Evolutionary conservation across 179 eudicot species (phyloP), one percentile per base, ranked within the genome.

Genomic region (Gypsophila paniculata): DNA sequence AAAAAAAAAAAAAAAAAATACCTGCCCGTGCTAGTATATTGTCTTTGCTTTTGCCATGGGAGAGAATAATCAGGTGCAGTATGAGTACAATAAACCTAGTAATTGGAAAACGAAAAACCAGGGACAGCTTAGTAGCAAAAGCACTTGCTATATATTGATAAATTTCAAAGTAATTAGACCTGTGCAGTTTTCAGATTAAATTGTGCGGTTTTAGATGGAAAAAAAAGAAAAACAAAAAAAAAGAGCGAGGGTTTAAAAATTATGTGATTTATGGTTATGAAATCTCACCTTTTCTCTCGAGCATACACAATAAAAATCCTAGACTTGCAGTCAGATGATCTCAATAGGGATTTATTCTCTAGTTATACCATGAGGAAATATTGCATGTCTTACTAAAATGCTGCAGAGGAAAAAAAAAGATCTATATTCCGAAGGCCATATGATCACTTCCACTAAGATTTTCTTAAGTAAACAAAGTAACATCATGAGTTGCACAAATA

Each of bases 1-100:
- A 73, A n/a, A n/a, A n/a, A n/a, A n/a, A n/a, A n/a, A n/a, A n/a
- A n/a, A n/a, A n/a, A n/a, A n/a, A 74, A 75, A 67, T 91, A 83
- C 98, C 98, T 93, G 82, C 97, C 97, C 60, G 98, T 93, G 75
- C 97, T 91, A 60, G 97, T 88, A 74, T 75, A 91, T 69, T 91
- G 98, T 69, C 93, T 81, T 83, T 88, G 96, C 80, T 93, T 91
- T 80, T 93, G 98, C 98, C 98, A 93, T 72, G 98, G 98, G 34
- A 93, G 96, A 65, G 97, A 89, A 80, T 93, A 93, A 85, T 93
- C 96, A 62, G 98, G 98, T 61, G 87, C 96, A 67, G 93, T 93
- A 82, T 93, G 97, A 65, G 97, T 91, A 65, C 96, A 89, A 74
- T 87, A 93, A 73, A 93, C 98, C 98, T 93, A 79, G 23, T 42